Evolutionary conservation across 208 protist genomes (phyloP), one percentile per base, ranked within the genome.

Genomic region (Zelonia costaricensis): DNA sequence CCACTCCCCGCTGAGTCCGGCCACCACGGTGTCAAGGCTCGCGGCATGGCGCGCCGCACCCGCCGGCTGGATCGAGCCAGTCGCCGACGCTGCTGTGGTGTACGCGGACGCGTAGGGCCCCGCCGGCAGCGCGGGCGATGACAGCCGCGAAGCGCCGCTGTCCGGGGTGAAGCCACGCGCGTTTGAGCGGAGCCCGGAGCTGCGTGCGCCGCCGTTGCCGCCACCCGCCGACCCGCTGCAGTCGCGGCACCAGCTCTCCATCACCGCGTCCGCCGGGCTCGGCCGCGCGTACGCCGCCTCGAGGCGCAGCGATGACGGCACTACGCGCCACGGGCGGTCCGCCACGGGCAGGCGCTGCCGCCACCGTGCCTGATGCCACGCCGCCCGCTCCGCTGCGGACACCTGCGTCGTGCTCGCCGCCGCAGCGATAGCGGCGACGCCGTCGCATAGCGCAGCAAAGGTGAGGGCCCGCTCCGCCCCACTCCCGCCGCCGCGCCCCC

Each of bases 321-420:
- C 15, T 3, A 45, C 42, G 38, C 66, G 52, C 66, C 66, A 73
- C 18, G 51, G 66, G 9, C 52, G 66, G 18, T 28, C 36, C 0
- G 58, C 49, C 12, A 59, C 52, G 0, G 58, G 59, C 0, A 66
- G 45, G 10, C 66, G 66, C 23, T 73, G 66, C 15, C 58, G 66
- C 66, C 66, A 73, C 3, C 66, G 57, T n/a, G 66, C 66, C 44
- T 66, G 66, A 56, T 73, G 66, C 66, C 66, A 73, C 25, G 58
- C 58, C 20, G 66, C 58, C 3, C 58, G 66, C 10, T 73, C 66
- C 13, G 18, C 12, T 0, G 66, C 35, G 3, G 38, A 15, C 3
- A 73, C 22, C 18, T 45, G 58, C 0, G 59, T 65, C 0, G 66
- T 66, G 23, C 7, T 44, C 18, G 16, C 43, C 3, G 36, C 28